These are phyloP conservation scores for Xerocomellus chrysenteron DNA, from an alignment of 768 basidiomycete species.

Conservation along the genomic window DNA sequence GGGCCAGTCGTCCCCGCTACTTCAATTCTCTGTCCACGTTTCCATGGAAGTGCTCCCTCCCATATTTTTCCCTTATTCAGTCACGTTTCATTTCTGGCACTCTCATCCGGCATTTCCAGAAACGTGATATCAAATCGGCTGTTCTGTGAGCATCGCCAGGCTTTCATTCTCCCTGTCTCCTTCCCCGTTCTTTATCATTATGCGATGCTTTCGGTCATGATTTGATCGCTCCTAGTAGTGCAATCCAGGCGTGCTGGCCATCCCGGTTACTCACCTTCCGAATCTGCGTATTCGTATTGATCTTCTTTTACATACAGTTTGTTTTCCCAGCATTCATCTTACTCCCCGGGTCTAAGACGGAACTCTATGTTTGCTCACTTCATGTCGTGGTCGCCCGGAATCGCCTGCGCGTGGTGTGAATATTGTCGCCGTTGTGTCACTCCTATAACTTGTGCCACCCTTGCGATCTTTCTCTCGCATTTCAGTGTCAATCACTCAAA, in stretches of 20 bases:
- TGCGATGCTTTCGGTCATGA: slow-evolving; percentile 30
- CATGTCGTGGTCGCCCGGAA: slow-evolving; percentile 24
- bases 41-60: slow-evolving; percentile 22
- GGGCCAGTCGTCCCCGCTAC: background rate
- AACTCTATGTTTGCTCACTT: slow-evolving; percentile 25
- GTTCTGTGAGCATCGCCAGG: slow-evolving; percentile 32
- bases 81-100: slow-evolving; percentile 23
- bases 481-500: slow-evolving; percentile 19
- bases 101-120: slow-evolving; percentile 31
- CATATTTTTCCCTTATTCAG: slow-evolving; percentile 3
- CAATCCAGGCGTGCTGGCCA: slow-evolving; percentile 18
- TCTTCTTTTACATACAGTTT: slow-evolving; percentile 35
- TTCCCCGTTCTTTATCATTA: slow-evolving; percentile 26
- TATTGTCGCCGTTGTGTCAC: slow-evolving; percentile 14
- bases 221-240: slow-evolving; percentile 31
- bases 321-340: slow-evolving; percentile 17
- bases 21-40: slow-evolving; percentile 7
- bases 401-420: slow-evolving; percentile 18
- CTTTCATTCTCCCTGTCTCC: slow-evolving; percentile 22
- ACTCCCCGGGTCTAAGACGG: slow-evolving; percentile 34
- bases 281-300: slow-evolving; percentile 15
- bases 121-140: slow-evolving; percentile 32
- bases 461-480: slow-evolving; percentile 19
- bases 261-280: slow-evolving; percentile 23
- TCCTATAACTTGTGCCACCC: slow-evolving; percentile 21